Conservation (phyloP, 2,329 filamentous ascomycete genomes). For the Mollisia scopiformis region DNA sequence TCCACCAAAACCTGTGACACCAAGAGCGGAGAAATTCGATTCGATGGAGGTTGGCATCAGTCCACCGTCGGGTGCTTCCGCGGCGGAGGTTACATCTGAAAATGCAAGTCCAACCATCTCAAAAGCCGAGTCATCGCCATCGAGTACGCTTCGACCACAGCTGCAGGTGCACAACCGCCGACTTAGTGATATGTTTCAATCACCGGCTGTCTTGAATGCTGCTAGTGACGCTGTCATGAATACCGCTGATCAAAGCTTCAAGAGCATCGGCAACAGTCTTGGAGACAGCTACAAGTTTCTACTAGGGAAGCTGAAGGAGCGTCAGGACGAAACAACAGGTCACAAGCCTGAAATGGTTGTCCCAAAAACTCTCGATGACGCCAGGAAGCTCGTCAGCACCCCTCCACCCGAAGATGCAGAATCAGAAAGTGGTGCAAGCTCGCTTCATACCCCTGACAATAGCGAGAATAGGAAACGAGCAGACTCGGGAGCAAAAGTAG, state of each 20-base stretch:
- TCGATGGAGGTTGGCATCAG: slow-evolving; percentile 33
- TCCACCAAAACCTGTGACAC: slow-evolving; percentile 60
- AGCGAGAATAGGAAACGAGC: slow-evolving; percentile 33
- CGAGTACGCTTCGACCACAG: slow-evolving; percentile 35
- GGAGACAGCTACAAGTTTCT: slow-evolving; percentile 94
- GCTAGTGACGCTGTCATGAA: slow-evolving; percentile 84
- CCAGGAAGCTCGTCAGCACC: slow-evolving; percentile 82
- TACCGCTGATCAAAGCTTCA: slow-evolving; percentile 88
- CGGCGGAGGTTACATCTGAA: slow-evolving; percentile 26
- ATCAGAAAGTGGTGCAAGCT: slow-evolving; percentile 51
- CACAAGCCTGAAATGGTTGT: slow-evolving; percentile 58
- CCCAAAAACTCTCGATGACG: slow-evolving; percentile 91
- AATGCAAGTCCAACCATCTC: slow-evolving; percentile 38
- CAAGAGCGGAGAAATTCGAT: slow-evolving; percentile 39
- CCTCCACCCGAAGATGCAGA: slow-evolving; percentile 53
- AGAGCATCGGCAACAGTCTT: slow-evolving; percentile 87
- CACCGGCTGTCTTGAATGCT: slow-evolving; percentile 78
- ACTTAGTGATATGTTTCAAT: slow-evolving; percentile 84
- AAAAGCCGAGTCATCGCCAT: slow-evolving; percentile 31
- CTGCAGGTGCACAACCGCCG: slow-evolving; percentile 66
- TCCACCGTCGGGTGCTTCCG: slow-evolving; percentile 34
- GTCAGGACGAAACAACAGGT: slow-evolving; percentile 50
- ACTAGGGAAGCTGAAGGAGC: slow-evolving; percentile 83
- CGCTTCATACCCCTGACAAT: slow-evolving; percentile 45
- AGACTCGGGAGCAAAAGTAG: slow-evolving; percentile 42